Evolutionary conservation across 139 green algal genomes (phyloP), one percentile per base, ranked within the genome.

Genomic region (Tetratostichococcus sp.): DNA sequence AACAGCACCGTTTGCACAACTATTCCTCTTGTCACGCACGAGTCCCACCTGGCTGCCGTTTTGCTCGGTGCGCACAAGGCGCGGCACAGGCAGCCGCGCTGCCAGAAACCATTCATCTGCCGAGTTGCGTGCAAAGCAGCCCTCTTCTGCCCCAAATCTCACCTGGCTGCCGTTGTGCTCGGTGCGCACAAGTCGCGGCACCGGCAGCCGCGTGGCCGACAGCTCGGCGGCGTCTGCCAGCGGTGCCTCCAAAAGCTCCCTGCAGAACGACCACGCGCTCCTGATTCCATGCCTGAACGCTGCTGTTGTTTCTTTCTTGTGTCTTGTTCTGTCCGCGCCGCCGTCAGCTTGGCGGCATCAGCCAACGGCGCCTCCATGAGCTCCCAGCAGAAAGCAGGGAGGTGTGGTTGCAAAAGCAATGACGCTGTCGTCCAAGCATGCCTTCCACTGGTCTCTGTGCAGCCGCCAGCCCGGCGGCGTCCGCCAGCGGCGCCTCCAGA

Each of bases 181-280:
- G 74, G 78, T 86, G 62, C 87, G 82, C 34, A 89, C 35, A n/a
- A 89, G 67, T 30, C 77, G 80, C 14, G 86, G 86, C 59, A 83
- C 67, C 8, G 86, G 86, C 2, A 84, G 70, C 21, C 86, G 77
- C 21, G 73, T 69, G 28, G 33, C 30, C 2, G 86, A 26, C 1
- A 87, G 69, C 35, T 68, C 43, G 4, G 76, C 35, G 1, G 86
- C 86, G 8, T 91, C 86, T 30, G 42, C 69, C 30, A 79, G 28
- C 4, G 86, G 86, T 23, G 73, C 70, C 43, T 69, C 74, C 43
- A 90, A 74, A 68, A 90, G 72, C n/a, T 84, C 42, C 73, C 75
- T 78, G 80, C 67, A 72, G 67, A 57, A 50, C 2, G 32, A 8
- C 6, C 31, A 23, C 57, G 3, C 8, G 39, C 39, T 50, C 39